Conservation (phyloP, 176 grass and related monocot genomes). For the Juncus inflexus region DNA sequence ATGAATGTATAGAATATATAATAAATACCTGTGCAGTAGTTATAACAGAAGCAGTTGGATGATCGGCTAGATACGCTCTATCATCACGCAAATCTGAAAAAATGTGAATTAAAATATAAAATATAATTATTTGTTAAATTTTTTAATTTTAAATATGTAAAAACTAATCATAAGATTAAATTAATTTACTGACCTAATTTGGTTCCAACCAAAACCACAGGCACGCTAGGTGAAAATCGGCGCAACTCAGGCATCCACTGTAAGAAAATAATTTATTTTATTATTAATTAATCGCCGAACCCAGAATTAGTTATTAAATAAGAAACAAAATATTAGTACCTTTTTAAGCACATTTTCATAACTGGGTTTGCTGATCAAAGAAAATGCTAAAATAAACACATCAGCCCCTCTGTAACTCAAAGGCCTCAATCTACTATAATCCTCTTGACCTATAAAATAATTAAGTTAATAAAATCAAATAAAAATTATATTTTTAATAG, state of each 20-base stretch:
- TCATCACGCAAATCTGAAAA: constrained; percentile 64
- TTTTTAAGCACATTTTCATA: constrained; percentile 97
- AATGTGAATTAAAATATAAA: too few relatives aligned
- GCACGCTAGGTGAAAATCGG: constrained; percentile 55
- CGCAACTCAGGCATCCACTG: constrained; percentile 91
- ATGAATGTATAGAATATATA: background rate
- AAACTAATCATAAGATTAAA: background rate
- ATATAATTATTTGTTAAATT: too few relatives aligned
- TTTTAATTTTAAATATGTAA: too few relatives aligned
- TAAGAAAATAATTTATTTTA: background rate
- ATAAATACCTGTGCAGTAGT: constrained; percentile 48
- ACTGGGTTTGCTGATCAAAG: constrained; percentile 86
- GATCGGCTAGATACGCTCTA: constrained; percentile 54
- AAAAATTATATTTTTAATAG: background rate
- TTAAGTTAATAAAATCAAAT: constrained; percentile 4
- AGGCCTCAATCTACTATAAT: constrained; percentile 90
- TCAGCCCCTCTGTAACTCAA: constrained; percentile 88
- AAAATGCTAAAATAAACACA: constrained; percentile 88
- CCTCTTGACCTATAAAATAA: constrained; percentile 70
- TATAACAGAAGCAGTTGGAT: constrained; percentile 55
- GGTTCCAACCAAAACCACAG: constrained; percentile 78
- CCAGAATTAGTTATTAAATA: too few relatives aligned
- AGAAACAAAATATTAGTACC: constrained; percentile 38
- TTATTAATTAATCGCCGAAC: background rate
- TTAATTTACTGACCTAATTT: constrained; percentile 60